These are phyloP conservation scores for Claviceps monticola DNA, from an alignment of 2,329 filamentous ascomycete species.

Conservation along the genomic window DNA sequence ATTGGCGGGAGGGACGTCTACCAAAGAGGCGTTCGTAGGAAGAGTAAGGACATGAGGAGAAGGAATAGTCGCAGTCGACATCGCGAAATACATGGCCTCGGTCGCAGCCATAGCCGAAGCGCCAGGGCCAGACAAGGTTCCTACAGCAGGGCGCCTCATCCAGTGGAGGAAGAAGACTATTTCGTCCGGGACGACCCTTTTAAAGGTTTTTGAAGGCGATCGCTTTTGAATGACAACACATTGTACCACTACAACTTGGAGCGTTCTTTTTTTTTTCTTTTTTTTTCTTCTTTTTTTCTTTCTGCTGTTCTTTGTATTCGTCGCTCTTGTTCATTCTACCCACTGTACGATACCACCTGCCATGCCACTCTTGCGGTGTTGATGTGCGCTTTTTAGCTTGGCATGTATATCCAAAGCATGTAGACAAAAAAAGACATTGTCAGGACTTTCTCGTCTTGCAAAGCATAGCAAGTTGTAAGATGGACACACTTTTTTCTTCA, in stretches of 20 bases:
- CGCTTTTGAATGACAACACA: neutral
- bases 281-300: neutral
- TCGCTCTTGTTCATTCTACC: neutral
- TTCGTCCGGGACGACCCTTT: constrained; percentile 46
- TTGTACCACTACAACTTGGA: neutral
- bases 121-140: constrained; percentile 29
- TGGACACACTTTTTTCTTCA: neutral
- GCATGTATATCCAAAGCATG: neutral
- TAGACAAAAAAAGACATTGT: neutral
- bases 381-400: neutral
- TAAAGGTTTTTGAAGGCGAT: constrained; percentile 36
- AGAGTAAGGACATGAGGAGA: constrained; percentile 42
- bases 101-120: constrained; percentile 13
- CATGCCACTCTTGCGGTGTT: neutral
- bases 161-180: constrained; percentile 41
- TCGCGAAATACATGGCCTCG: constrained; percentile 35
- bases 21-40: constrained; percentile 30
- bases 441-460: neutral
- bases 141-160: constrained; percentile 30
- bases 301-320: neutral
- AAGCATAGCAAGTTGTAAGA: neutral
- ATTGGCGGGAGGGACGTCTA: constrained; percentile 33
- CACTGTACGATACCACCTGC: neutral
- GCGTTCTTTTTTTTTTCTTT: neutral
- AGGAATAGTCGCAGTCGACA: constrained; percentile 39